Conservation (phyloP, 2,329 filamentous ascomycete species). For the Neoarthrinium moseri region DNA sequence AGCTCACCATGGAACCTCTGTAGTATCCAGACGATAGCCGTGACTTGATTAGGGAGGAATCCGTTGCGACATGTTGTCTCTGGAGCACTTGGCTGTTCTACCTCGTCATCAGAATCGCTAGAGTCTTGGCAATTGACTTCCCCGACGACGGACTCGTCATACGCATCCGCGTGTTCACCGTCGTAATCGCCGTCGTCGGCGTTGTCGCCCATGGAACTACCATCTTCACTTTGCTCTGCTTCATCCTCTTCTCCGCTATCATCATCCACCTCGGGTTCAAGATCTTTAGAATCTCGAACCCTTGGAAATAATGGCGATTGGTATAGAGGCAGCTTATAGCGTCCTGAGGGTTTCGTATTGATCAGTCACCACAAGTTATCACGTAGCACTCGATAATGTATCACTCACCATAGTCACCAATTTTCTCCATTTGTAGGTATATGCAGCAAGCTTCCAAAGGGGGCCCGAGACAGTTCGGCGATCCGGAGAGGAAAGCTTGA, state of each 20-base stretch:
- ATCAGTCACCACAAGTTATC: neutral
- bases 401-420: conserved; percentile 19
- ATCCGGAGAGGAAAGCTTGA: conserved; percentile 21
- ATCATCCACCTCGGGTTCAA: conserved; percentile 12
- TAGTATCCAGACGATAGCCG: conserved; percentile 27
- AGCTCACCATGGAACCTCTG: conserved; percentile 23
- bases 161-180: too few relatives aligned
- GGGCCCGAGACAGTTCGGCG: conserved; percentile 23
- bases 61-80: conserved; percentile 13
- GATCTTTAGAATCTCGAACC: conserved; percentile 12
- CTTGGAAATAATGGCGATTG: conserved; percentile 20
- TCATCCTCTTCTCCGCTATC: neutral
- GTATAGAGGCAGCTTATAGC: conserved; percentile 19
- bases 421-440: conserved; percentile 22
- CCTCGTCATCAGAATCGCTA: conserved; percentile 6
- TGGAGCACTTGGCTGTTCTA: neutral
- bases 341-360: conserved; percentile 3
- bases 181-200: too few relatives aligned
- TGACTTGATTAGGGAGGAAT: conserved; percentile 25
- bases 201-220: too few relatives aligned
- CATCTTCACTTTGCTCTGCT: neutral
- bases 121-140: too few relatives aligned
- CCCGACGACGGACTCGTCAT: too few relatives aligned
- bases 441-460: conserved; percentile 19
- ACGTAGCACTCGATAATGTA: neutral